Percentiles rank a stretch among this genome's conserved stretches.
Conservation (phyloP, 2,329 filamentous ascomycete species). For the Periglandula ipomoeae region DNA sequence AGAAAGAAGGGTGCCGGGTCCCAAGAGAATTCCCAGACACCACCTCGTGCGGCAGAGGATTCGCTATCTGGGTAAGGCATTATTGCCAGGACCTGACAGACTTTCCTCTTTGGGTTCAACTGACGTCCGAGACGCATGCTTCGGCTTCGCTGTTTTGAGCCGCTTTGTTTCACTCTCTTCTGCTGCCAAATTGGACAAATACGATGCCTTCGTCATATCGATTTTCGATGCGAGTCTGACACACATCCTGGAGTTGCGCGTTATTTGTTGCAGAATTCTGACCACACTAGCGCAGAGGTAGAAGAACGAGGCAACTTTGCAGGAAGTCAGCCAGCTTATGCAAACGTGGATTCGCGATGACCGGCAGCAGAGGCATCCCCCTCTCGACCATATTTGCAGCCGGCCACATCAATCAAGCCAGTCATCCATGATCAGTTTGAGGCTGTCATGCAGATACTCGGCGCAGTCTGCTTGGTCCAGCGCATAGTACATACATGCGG, state of each 20-base stretch:
- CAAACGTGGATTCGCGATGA: not conserved
- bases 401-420: not conserved
- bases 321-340: not conserved
- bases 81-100: not conserved
- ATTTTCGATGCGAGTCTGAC: not conserved
- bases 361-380: not conserved
- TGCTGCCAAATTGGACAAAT: not conserved
- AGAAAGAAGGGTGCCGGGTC: not conserved
- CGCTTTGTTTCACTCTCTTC: not conserved
- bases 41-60: no score
- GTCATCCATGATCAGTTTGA: not conserved
- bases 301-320: not conserved
- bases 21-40: no score
- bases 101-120: not conserved
- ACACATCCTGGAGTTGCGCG: not conserved
- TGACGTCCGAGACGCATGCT: not conserved
- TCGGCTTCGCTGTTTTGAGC: not conserved
- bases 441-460: conserved; percentile 3
- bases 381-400: not conserved
- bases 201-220: not conserved
- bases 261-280: not conserved
- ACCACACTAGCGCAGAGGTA: not conserved
- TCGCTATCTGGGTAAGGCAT: not conserved
- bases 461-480: not conserved
- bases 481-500: not conserved